Evolutionary conservation across 805 yeast genomes (phyloP).

Genomic region (Candida parachauliodes): DNA sequence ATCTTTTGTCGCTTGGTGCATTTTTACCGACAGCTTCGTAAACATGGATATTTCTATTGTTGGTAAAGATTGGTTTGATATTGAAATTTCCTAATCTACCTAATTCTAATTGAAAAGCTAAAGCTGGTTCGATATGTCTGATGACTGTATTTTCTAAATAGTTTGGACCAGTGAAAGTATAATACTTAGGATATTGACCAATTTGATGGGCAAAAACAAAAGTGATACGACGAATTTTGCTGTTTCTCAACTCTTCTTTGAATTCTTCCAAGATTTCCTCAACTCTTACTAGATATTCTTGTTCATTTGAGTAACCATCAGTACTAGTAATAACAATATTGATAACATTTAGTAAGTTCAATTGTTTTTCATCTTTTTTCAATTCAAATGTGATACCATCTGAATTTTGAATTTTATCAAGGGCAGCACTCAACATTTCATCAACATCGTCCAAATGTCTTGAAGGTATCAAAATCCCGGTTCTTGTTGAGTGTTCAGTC

Average conservation of each 20-base stretch:
- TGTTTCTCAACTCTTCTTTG: constrained; percentile 63
- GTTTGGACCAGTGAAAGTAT: constrained; percentile 87
- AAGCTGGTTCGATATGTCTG: constrained; percentile 97
- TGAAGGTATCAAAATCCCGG: constrained; percentile 80
- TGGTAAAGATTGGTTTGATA: constrained; percentile 92
- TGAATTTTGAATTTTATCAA: constrained; percentile 62
- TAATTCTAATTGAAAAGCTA: constrained; percentile 95
- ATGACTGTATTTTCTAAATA: constrained; percentile 86
- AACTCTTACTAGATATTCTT: constrained; percentile 61
- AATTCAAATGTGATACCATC: constrained; percentile 35
- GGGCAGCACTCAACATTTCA: constrained; percentile 70
- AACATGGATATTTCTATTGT: constrained; percentile 95
- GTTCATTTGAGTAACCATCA: constrained; percentile 73
- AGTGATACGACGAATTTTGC: constrained; percentile 87
- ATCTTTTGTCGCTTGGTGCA: constrained; percentile 89
- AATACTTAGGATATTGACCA: constrained; percentile 92
- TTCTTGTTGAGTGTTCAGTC: constrained; percentile 69
- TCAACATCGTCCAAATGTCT: constrained; percentile 87
- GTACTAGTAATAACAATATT: constrained; percentile 72
- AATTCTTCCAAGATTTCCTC: constrained; percentile 61
- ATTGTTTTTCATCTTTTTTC: constrained; percentile 12
- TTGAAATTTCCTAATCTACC: constrained; percentile 92
- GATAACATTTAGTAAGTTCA: constrained; percentile 69
- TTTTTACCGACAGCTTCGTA: constrained; percentile 95
- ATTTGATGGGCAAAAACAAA: constrained; percentile 79